Base-by-base conservation (phyloP, 2,329 filamentous ascomycete genomes). In the Verticillium longisporum region DNA sequence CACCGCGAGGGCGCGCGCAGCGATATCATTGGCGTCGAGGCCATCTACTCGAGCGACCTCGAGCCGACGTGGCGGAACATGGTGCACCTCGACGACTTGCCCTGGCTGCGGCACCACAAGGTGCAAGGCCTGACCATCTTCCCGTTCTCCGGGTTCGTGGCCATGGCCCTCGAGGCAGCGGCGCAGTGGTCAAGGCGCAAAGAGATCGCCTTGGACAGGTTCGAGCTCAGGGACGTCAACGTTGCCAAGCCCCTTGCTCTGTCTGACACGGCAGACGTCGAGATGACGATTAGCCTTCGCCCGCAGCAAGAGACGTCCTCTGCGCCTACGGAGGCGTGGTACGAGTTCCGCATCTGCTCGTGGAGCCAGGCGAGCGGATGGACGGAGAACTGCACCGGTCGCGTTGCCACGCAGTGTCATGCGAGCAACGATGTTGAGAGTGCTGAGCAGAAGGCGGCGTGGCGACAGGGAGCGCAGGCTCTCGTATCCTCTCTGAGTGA, bases 91-190 rank as follows among this genome's bases (percentile, higher is more conserved):
- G 78, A 81, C 45, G 79, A 83, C 61, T 66, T 82, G 0, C 82
- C 87, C 1, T 88, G 86, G 75, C 74, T 85, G 6, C 76, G 81
- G 55, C 81, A 86, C 65, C 85, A 87, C 71, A 73, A 73, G 60
- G 81, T 88, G 70, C 83, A 87, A 65, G 82, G 79, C 11, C 70
- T 84, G 34, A 79, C 77, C 2, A 78, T 85, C 37, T 86, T 83
- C 67, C 83, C 85, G 34, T 75, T 83, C 38, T 76, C 81, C 1
- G 84, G 80, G 2, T 82, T 79, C 59, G 68, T 84, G 3, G 75
- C 77, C 33, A 82, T 86, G 78, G 79, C 75, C 0, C 64, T 81
- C 0, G 81, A 83, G 64, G 81, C 80, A 2, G 2, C 79, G 79
- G 67, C 68, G 3, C 62, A 65, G n/a, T 60, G 62, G 63, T 50